Evolutionary conservation across 805 yeast genomes (phyloP).

Genomic region (Wickerhamiella vanderwaltii): DNA sequence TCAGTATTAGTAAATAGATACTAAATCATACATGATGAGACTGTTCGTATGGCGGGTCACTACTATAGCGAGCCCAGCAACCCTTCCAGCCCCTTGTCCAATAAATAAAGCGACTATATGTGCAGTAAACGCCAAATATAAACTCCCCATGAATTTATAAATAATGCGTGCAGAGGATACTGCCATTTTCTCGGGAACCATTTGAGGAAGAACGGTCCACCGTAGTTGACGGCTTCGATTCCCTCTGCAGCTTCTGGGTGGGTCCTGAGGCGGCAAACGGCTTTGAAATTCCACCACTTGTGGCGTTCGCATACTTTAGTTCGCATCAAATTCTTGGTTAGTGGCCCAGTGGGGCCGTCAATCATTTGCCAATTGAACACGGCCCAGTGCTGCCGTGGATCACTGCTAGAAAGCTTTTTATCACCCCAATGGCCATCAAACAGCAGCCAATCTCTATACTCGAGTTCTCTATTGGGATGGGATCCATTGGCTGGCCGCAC

Average conservation of each 20-base stretch:
- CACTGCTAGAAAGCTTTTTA: slow-evolving; percentile 47
- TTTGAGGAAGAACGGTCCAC: slow-evolving; percentile 14
- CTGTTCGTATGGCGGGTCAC: too few relatives aligned
- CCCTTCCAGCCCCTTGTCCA: too few relatives aligned
- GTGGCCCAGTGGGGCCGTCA: slow-evolving; percentile 88
- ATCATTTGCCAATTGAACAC: slow-evolving; percentile 84
- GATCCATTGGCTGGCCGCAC: slow-evolving; percentile 33
- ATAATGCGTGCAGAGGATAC: slow-evolving; percentile 10
- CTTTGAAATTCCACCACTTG: slow-evolving; percentile 89
- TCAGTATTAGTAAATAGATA: too few relatives aligned
- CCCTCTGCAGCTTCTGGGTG: slow-evolving; percentile 77
- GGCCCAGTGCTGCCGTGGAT: slow-evolving; percentile 75
- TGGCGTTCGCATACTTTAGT: slow-evolving; percentile 64
- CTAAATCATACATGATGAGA: not conserved
- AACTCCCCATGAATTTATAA: slow-evolving; percentile 3
- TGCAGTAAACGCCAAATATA: too few relatives aligned
- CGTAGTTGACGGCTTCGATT: slow-evolving; percentile 36
- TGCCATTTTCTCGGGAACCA: slow-evolving; percentile 14
- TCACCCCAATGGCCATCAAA: slow-evolving; percentile 90
- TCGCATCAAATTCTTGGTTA: slow-evolving; percentile 62
- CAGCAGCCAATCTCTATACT: slow-evolving; percentile 64
- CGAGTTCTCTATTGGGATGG: slow-evolving; percentile 39
- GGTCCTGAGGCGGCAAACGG: slow-evolving; percentile 66
- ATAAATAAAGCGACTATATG: too few relatives aligned
- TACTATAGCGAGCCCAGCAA: too few relatives aligned